Evolutionary conservation across 768 basidiomycete species (phyloP), one percentile per base, ranked within the genome.

Genomic region (Pholiota microspora): DNA sequence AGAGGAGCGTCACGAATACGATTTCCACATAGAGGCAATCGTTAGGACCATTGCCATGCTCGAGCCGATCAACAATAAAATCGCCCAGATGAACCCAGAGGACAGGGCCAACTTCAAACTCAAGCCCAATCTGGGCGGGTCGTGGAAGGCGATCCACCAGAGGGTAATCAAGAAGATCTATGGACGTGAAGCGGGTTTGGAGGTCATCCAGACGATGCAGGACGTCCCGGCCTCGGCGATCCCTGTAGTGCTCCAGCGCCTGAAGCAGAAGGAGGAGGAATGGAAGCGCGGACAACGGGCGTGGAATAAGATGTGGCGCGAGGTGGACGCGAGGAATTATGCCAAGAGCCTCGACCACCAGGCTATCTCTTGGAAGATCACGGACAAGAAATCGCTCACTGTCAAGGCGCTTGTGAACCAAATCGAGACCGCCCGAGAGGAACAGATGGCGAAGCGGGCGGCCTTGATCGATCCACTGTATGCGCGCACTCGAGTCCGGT

Each of bases 221-320:
- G 95, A 98, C n/a, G 80, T 85, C 5, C 96, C 97, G 0, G 84
- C 84, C 12, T 73, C 88, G 13, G 91, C 96, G 7, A 86, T 98
- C 16, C 95, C 97, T 0, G 84, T 98, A 50, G 92, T 99, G 0
- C 79, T 99, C 7, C 74, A 80, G 45, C 83, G 97, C 5, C 73
- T 99, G 55, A 97, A 97, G 73, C 88, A 89, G 70, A 98, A 98
- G 73, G 96, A 98, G 67, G 94, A 94, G 57, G 96, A 98, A 67
- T 99, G 97, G 97, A 97, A 94, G 72, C 81, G 94, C 18, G 96
- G 94, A 15, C 94, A 97, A 68, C 72, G 94, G 49, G 97, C 97
- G 72, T 99, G 97, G 97, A 98, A 98, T 73, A 92, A 96, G 69
- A 90, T 98, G 49, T 99, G 97, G 97, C 76, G 95, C 48, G 96